A percentile compares a stretch with the other conserved stretches of the same genome.
phyloP scores from a whole-genome alignment of 208 protist genomes.

The Phytomonas sp. region DNA sequence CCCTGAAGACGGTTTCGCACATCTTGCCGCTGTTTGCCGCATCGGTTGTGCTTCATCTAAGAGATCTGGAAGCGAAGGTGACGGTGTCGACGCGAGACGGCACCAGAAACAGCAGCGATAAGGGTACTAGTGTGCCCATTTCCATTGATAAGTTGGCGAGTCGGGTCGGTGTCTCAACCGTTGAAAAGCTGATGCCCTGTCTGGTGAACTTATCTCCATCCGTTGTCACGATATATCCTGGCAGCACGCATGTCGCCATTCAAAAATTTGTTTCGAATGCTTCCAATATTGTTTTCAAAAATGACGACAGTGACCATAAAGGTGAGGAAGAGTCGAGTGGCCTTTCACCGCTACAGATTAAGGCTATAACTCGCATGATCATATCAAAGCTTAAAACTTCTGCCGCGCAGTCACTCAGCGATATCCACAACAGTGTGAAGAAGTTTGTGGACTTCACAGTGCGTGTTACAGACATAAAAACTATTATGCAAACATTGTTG shows the following conservation, averaged over 20 bases:
- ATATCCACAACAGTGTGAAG: constrained; percentile 83
- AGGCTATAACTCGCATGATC: constrained; percentile 23
- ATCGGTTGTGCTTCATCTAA: constrained; percentile 60
- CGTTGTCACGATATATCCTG: constrained; percentile 23
- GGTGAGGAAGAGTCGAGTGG: constrained; percentile 27
- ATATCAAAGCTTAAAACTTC: constrained; percentile 61
- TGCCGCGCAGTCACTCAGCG: constrained; percentile 36
- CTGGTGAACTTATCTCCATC: constrained; percentile 18
- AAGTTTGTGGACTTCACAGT: constrained; percentile 63
- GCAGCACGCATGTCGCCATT: constrained; percentile 20
- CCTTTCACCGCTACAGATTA: constrained; percentile 2
- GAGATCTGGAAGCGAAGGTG: constrained; percentile 20
- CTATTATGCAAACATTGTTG: constrained; percentile 64
- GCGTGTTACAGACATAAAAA: constrained; percentile 41
- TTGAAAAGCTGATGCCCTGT: constrained; percentile 21
- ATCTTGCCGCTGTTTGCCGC: constrained; percentile 60
- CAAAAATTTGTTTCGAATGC: constrained; percentile 11
- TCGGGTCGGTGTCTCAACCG: background rate
- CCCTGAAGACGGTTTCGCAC: constrained; percentile 26
- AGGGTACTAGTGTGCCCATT: background rate
- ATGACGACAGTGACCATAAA: constrained; percentile 7
- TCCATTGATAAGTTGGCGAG: constrained; percentile 14
- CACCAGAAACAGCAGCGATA: background rate
- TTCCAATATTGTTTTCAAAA: constrained; percentile 2
- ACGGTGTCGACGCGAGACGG: background rate